phyloP scores from a whole-genome alignment of 352 stramenopile genomes.

The Pythium inflatum region DNA sequence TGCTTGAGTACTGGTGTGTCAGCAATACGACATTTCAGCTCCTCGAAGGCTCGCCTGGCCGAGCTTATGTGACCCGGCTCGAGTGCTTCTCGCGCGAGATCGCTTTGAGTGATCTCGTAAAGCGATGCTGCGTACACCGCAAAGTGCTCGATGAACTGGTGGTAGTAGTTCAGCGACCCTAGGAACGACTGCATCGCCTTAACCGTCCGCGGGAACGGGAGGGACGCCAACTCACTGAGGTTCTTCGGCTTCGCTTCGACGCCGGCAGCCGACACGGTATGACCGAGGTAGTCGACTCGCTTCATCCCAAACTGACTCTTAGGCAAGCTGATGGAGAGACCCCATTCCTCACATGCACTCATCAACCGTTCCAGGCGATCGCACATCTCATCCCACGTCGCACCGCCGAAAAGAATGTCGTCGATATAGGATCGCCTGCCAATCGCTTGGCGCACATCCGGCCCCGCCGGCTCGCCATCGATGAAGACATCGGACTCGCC shows the following conservation, averaged over 20 bases:
- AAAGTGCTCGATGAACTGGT: slow-evolving; percentile 29
- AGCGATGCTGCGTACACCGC: slow-evolving; percentile 20
- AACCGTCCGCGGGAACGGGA: slow-evolving; percentile 16
- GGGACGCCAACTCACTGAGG: slow-evolving; percentile 1
- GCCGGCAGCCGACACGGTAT: slow-evolving; percentile 3
- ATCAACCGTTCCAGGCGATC: slow-evolving; percentile 19
- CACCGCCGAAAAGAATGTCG: slow-evolving; percentile 26
- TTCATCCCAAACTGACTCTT: slow-evolving; percentile 28
- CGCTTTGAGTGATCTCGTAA: slow-evolving; percentile 20
- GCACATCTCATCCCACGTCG: slow-evolving; percentile 19
- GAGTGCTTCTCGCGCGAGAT: slow-evolving; percentile 4
- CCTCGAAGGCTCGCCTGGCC: slow-evolving; percentile 10
- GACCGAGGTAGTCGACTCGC: slow-evolving; percentile 27
- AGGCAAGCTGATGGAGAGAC: slow-evolving; percentile 29
- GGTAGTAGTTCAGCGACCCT: slow-evolving; percentile 30
- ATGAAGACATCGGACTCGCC: slow-evolving; percentile 16
- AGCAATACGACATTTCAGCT: slow-evolving; percentile 18
- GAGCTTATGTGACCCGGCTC: slow-evolving; percentile 3
- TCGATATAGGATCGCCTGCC: slow-evolving; percentile 33
- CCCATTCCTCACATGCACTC: slow-evolving; percentile 21
- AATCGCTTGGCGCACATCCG: not conserved
- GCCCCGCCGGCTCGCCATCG: not conserved
- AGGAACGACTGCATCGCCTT: slow-evolving; percentile 32
- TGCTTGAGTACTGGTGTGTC: slow-evolving; percentile 17
- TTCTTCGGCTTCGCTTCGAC: slow-evolving; percentile 29